Conservation (phyloP, 2,329 filamentous ascomycete species). For the Davidsoniella neocaledoniae region DNA sequence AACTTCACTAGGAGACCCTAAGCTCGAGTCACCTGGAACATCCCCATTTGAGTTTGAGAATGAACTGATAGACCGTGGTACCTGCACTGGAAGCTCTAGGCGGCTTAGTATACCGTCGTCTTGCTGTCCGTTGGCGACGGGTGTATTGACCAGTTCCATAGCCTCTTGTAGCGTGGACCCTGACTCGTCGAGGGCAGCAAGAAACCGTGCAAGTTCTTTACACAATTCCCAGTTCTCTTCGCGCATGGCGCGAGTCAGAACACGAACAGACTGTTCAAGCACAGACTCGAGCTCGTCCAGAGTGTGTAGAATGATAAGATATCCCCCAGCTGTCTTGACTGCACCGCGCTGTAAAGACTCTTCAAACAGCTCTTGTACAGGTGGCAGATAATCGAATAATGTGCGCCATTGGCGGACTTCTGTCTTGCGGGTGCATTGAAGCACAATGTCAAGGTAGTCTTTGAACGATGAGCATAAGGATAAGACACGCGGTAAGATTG, state of each 20-base stretch:
- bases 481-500: slow-evolving; percentile 46
- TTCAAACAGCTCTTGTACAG: slow-evolving; percentile 82
- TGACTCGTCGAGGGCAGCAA: slow-evolving; percentile 78
- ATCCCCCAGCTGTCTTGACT: slow-evolving; percentile 88
- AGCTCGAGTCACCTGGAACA: slow-evolving; percentile 17
- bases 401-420: slow-evolving; percentile 92
- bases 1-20: slow-evolving; percentile 14
- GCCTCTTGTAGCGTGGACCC: slow-evolving; percentile 64
- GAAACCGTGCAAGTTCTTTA: slow-evolving; percentile 84
- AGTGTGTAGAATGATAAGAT: slow-evolving; percentile 86
- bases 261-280: slow-evolving; percentile 60
- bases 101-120: slow-evolving; percentile 15
- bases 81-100: slow-evolving; percentile 5
- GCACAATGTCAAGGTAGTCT: slow-evolving; percentile 83
- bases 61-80: slow-evolving; percentile 2
- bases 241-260: slow-evolving; percentile 64
- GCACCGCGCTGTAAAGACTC: slow-evolving; percentile 72
- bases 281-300: slow-evolving; percentile 52
- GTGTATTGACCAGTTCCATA: slow-evolving; percentile 42
- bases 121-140: slow-evolving; percentile 17
- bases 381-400: slow-evolving; percentile 77
- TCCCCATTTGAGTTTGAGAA: slow-evolving; percentile 9
- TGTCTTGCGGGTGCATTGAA: slow-evolving; percentile 94
- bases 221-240: slow-evolving; percentile 91
- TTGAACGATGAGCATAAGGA: slow-evolving; percentile 56